phyloP scores from a whole-genome alignment of 176 grass and related monocot genomes.

The Olyra latifolia region DNA sequence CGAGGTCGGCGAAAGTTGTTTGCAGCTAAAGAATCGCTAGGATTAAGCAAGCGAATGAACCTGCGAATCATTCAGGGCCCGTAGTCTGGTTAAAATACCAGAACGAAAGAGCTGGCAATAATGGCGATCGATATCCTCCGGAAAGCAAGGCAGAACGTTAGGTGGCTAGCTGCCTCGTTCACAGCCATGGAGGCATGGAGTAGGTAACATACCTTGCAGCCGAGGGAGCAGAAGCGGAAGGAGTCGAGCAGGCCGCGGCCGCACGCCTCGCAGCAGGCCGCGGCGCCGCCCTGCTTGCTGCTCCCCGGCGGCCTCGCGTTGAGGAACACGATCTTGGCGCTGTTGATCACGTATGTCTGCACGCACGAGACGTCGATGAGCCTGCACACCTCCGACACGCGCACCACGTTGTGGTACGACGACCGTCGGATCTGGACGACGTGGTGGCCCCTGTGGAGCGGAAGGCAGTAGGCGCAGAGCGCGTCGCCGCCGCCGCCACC shows the following conservation, averaged over 20 bases:
- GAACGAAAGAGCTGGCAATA: conserved; percentile 25
- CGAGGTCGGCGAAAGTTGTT: neutral
- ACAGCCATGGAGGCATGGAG: no score
- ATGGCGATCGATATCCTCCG: neutral
- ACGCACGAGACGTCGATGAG: neutral
- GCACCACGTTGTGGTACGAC: neutral
- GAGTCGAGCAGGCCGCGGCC: neutral
- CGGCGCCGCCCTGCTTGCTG: neutral
- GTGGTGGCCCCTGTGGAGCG: neutral
- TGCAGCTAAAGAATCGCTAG: neutral
- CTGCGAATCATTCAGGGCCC: neutral
- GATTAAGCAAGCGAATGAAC: neutral
- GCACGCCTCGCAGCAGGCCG: neutral
- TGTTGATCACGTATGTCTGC: neutral
- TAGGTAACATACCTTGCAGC: conserved; percentile 32
- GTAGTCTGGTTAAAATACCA: neutral
- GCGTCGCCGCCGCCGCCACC: neutral
- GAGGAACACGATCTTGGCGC: neutral
- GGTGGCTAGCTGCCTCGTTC: no score
- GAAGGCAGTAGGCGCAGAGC: neutral
- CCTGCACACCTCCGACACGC: neutral
- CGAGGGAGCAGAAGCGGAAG: conserved; percentile 52
- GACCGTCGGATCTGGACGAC: neutral
- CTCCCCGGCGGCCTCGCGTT: neutral
- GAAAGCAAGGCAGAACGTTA: conserved; percentile 17